Base-by-base conservation (phyloP, 371 early-diverging fungal genomes). In the Chytridiales sp. region DNA sequence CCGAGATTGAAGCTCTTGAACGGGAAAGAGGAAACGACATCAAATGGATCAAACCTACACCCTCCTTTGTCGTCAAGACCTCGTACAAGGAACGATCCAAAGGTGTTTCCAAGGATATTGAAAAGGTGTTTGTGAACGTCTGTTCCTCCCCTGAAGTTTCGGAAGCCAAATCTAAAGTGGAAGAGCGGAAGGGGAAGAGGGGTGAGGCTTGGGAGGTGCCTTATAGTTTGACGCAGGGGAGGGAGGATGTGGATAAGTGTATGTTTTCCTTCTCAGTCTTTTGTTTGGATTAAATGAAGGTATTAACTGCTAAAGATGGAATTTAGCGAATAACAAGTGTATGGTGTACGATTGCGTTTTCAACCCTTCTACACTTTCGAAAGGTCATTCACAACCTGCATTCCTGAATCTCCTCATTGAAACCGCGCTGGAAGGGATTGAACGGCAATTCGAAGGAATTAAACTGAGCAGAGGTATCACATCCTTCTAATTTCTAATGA, bases 41-140 rank as follows among this genome's bases (percentile, higher is more conserved):
- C 15, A 64, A 72, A 0, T 82, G 72, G 61, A 56, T 82, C 9
- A 79, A 78, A 27, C 83, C 83, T 4, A 55, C 39, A 21, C 67
- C 73, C 0, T 68, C 62, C 3, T 64, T 58, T 34, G 79, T 74
- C 15, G 19, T 82, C 34, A 79, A 80, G 51, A 75, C 79, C 0
- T n/a, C 19, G 35, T 59, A 62, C 32, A 47, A 39, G 32, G 40
- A 49, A 19, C 62, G 42, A 27, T 27, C 55, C 2, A 40, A 36
- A 11, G 58, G 56, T 26, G 48, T 62, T 30, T 31, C 56, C 13
- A 58, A 56, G 17, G 65, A 51, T 1, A 63, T 58, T 26, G 30
- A 44, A 9, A 79, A 77, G 59, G 78, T 72, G 0, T 82, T 77
- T 57, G 55, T 82, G 31, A 82, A 82, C 53, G 61, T 82, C 9